Evolutionary conservation across 768 basidiomycete species (phyloP).

Genomic region (Kwoniella sp.): DNA sequence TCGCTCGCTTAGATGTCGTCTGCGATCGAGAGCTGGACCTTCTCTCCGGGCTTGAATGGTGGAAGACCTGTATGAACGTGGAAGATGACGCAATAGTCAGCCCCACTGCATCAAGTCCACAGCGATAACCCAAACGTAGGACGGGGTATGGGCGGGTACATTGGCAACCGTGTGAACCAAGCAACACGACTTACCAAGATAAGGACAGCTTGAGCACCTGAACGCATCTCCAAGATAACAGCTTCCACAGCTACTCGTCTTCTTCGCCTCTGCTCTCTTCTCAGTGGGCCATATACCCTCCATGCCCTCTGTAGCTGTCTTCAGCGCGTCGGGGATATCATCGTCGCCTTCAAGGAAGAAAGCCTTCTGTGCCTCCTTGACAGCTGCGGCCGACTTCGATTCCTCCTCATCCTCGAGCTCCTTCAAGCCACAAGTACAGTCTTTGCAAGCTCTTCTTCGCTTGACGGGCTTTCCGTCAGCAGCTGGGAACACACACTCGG

Average conservation of each 20-base stretch:
- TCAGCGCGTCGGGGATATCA: constrained; percentile 57
- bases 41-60: constrained; percentile 97
- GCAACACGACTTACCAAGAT: constrained; percentile 81
- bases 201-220: constrained; percentile 93
- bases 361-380: constrained; percentile 58
- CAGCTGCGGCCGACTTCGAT: constrained; percentile 47
- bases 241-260: constrained; percentile 91
- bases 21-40: constrained; percentile 87
- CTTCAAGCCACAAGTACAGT: constrained; percentile 92
- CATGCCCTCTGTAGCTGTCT: constrained; percentile 49
- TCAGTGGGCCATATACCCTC: constrained; percentile 55
- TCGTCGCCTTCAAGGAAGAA: constrained; percentile 63
- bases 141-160: constrained; percentile 1
- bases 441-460: constrained; percentile 75
- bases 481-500: constrained; percentile 64
- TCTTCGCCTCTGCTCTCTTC: constrained; percentile 53
- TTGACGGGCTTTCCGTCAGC: constrained; percentile 52
- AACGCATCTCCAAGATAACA: constrained; percentile 99
- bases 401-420: constrained; percentile 86
- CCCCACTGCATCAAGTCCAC: constrained; percentile 9
- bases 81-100: too few species aligned
- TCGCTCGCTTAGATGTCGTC: constrained; percentile 77
- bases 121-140: constrained; percentile 8
- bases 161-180: neutral
- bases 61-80: constrained; percentile 72